phyloP scores from a whole-genome alignment of 495 filamentous ascomycete species.

The Xylaria cubensis region DNA sequence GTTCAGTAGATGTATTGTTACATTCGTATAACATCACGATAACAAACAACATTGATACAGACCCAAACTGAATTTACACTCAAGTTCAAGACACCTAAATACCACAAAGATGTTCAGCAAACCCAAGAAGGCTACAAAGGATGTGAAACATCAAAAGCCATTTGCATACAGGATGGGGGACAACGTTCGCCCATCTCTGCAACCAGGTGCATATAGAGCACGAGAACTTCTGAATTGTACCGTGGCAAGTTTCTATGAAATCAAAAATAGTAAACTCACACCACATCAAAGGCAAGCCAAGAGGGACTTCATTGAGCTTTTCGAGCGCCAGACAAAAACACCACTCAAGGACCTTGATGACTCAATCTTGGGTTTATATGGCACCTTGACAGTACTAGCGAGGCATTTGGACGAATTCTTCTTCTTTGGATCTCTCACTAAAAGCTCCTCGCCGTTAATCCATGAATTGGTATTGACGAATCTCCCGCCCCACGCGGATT shows the following conservation, averaged over 20 bases:
- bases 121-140: not conserved
- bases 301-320: slow-evolving; percentile 5
- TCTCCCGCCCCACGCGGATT: not conserved
- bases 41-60: not conserved
- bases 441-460: not conserved
- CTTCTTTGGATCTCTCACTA: slow-evolving; percentile 18
- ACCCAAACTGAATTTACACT: not conserved
- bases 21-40: not conserved
- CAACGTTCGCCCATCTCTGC: not conserved
- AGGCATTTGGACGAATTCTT: slow-evolving; percentile 12
- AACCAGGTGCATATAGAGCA: not conserved
- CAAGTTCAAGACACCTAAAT: not conserved
- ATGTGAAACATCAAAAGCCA: not conserved
- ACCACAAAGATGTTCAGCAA: not conserved
- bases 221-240: slow-evolving; percentile 8
- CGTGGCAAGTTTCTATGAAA: slow-evolving; percentile 17
- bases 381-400: not conserved
- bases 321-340: not conserved
- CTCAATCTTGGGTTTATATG: not conserved
- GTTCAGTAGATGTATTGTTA: not conserved
- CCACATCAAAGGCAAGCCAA: not conserved
- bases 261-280: not conserved
- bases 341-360: not conserved
- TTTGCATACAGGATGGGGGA: not conserved
- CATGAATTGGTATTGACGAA: not conserved